Conservation (phyloP, 805 yeast genomes). For the Spathaspora girioi region DNA sequence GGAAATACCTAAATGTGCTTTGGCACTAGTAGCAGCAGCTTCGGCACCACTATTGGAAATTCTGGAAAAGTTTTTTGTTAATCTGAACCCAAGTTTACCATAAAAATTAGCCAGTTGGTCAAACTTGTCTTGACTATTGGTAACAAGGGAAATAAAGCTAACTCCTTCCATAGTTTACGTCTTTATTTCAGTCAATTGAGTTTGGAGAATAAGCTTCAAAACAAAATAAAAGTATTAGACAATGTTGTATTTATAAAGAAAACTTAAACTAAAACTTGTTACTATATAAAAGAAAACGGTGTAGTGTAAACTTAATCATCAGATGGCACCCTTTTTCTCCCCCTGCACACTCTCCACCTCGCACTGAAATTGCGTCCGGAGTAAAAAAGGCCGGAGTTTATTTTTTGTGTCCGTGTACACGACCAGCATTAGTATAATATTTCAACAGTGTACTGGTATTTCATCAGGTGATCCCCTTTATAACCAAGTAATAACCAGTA, state of each 20-base stretch:
- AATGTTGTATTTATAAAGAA: not conserved
- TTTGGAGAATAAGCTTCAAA: not conserved
- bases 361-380: not conserved
- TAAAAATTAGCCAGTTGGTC: slow-evolving; percentile 53
- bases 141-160: slow-evolving; percentile 60
- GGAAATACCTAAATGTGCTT: slow-evolving; percentile 50
- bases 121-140: slow-evolving; percentile 46
- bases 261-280: not conserved
- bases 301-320: slow-evolving; percentile 1
- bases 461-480: not conserved
- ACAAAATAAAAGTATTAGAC: not conserved
- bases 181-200: not conserved
- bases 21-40: slow-evolving; percentile 22
- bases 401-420: not conserved
- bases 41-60: slow-evolving; percentile 35
- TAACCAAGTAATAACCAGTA: not conserved
- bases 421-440: not conserved
- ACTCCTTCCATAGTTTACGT: slow-evolving; percentile 22
- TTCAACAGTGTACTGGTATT: too few relatives aligned
- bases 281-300: not conserved
- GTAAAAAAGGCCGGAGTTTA: slow-evolving; percentile 1
- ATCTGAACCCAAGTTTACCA: slow-evolving; percentile 54
- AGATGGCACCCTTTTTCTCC: not conserved
- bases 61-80: slow-evolving; percentile 58
- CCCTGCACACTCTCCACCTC: not conserved